These are phyloP conservation scores for Colletotrichum cuscutae DNA, from an alignment of 2,329 filamentous ascomycete species.

Conservation along the genomic window DNA sequence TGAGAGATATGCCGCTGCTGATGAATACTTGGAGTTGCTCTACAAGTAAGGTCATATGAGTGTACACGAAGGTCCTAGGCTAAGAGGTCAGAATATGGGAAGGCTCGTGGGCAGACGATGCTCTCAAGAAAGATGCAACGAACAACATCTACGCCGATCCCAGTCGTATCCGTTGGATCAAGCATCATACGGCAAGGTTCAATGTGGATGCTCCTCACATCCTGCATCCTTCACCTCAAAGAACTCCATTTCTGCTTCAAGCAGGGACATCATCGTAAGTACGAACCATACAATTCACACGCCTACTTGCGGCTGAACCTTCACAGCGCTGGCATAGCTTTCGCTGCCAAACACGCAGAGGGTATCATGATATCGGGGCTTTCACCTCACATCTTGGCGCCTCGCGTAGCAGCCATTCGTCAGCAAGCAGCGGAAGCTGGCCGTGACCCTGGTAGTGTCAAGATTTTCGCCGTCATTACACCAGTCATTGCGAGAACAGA, in stretches of 20 bases:
- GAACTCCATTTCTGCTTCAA: neutral
- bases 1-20: neutral
- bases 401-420: neutral
- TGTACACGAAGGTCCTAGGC: no score
- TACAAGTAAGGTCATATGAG: neutral
- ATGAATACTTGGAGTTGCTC: neutral
- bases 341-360: neutral
- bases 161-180: neutral
- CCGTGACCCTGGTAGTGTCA: neutral
- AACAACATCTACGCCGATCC: neutral
- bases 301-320: neutral
- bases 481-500: neutral
- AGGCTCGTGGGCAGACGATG: neutral
- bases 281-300: neutral
- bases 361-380: neutral
- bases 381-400: neutral
- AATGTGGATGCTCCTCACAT: neutral
- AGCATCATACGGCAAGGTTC: neutral
- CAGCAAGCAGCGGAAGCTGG: neutral
- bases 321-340: neutral
- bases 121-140: neutral
- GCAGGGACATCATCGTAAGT: neutral
- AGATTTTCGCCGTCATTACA: neutral
- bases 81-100: neutral
- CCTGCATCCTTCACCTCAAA: neutral